Evolutionary conservation across 1,284 basidiomycete species (phyloP), one percentile per base, ranked within the genome.

Genomic region (Takashimella koratensis): DNA sequence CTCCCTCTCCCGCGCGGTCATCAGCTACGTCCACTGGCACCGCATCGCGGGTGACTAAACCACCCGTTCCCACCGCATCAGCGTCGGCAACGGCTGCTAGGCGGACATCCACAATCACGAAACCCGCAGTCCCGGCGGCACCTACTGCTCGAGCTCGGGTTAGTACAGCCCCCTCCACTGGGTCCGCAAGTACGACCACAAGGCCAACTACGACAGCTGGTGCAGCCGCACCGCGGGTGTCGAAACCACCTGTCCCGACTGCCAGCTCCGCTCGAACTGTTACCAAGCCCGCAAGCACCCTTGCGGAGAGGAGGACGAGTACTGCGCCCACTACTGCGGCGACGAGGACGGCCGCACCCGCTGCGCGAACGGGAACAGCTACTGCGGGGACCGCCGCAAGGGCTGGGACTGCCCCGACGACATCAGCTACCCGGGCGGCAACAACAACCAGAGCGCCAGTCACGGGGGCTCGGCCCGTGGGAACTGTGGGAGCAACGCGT

Each of bases 51-150:
- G 51, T 52, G 16, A 30, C 47, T 19, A 56, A 56, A 43, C 58
- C 58, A 6, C 49, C 56, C n/a, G 46, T 56, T 36, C 40, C 60
- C 4, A 30, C 47, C 22, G 46, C 50, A 6, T 43, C 42, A 20
- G 46, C 50, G 6, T 43, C 42, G 10, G 30, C 30, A 36, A 36
- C 30, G 16, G 30, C 30, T 8, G 16, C 30, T 16, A 36, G 30
- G 30, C 30, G 30, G 16, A 36, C 30, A 8, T 36, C 30, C 8
- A 36, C 26, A 41, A 25, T 24, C 20, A 36, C 43, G 4, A 44
- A 30, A 46, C 49, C 43, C 20, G 25, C 39, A 8, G 30, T 36
- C 16, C 30, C 30, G 16, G 10, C 30, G 8, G 8, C 30, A 36
- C 8, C 30, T 16, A 36, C 30, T 8, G 30, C 30, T 8, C 8